phyloP scores from a whole-genome alignment of 345 rosid genomes.

The Conringia planisiliqua region DNA sequence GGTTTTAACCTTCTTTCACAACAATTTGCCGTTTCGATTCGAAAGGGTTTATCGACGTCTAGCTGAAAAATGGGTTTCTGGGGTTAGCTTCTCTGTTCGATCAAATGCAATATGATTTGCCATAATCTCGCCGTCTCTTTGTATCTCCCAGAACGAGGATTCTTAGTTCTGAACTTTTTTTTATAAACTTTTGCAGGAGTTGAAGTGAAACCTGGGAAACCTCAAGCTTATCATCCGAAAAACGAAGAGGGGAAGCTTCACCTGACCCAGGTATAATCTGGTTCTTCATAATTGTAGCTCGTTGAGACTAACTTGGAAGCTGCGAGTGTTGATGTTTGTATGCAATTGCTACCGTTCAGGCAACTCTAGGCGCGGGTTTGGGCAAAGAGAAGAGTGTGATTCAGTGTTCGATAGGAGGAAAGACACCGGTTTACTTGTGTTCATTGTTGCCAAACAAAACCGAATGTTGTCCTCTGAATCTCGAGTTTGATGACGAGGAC shows the following conservation, averaged over 20 bases:
- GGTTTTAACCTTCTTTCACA: constrained; percentile 34
- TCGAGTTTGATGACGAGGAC: constrained; percentile 68
- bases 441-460: constrained; percentile 63
- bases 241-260: constrained; percentile 65
- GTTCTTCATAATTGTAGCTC: too few relatives aligned
- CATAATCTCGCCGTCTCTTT: background rate
- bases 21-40: constrained; percentile 7
- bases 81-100: constrained; percentile 44
- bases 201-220: constrained; percentile 86
- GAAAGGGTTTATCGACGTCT: background rate
- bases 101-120: background rate
- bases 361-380: constrained; percentile 80
- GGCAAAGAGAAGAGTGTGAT: constrained; percentile 59
- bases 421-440: constrained; percentile 63
- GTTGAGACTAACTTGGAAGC: background rate
- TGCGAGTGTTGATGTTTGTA: background rate
- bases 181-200: constrained; percentile 43
- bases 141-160: background rate
- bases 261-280: constrained; percentile 63
- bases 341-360: constrained; percentile 39
- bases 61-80: constrained; percentile 53
- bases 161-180: background rate
- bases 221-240: constrained; percentile 56
- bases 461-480: constrained; percentile 75
- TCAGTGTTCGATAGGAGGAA: constrained; percentile 67